A percentile compares a stretch with the other conserved stretches of the same genome.
Evolutionary conservation across 106 monocot species (phyloP).

Genomic region (Phalaenopsis equestris): DNA sequence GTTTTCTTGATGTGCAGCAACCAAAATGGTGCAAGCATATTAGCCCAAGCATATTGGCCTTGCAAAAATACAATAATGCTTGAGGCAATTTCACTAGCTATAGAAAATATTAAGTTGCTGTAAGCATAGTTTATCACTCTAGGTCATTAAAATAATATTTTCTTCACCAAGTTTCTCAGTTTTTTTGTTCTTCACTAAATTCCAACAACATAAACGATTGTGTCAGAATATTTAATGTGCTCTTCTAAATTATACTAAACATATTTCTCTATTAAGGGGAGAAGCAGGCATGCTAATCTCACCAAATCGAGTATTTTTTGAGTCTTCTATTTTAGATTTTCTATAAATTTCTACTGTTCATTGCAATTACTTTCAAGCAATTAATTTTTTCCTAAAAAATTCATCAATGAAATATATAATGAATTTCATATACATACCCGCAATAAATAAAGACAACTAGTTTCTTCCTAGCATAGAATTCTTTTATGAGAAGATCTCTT

Average conservation of each 20-base stretch:
- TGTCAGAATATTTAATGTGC: neutral
- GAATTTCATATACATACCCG: too few species aligned
- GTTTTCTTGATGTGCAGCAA: too few species aligned
- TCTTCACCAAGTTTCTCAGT: neutral
- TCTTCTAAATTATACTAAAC: neutral
- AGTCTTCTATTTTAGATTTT: too few species aligned
- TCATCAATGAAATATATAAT: neutral
- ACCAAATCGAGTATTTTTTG: neutral
- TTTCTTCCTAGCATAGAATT: too few species aligned
- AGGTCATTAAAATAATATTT: neutral
- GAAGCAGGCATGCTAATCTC: neutral
- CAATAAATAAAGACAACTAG: too few species aligned
- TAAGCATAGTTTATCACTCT: neutral
- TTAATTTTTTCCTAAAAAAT: neutral
- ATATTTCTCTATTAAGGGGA: neutral
- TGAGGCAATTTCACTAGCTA: neutral
- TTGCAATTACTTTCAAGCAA: neutral
- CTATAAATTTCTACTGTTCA: neutral
- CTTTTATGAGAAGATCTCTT: too few species aligned
- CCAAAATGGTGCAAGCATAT: too few species aligned
- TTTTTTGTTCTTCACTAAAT: neutral
- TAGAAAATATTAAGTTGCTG: neutral
- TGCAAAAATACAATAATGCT: neutral
- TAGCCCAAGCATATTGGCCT: too few species aligned
- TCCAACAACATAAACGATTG: neutral